These are phyloP conservation scores for Macrotyloma uniflorum DNA, from an alignment of 306 rosid species.

Conservation along the genomic window DNA sequence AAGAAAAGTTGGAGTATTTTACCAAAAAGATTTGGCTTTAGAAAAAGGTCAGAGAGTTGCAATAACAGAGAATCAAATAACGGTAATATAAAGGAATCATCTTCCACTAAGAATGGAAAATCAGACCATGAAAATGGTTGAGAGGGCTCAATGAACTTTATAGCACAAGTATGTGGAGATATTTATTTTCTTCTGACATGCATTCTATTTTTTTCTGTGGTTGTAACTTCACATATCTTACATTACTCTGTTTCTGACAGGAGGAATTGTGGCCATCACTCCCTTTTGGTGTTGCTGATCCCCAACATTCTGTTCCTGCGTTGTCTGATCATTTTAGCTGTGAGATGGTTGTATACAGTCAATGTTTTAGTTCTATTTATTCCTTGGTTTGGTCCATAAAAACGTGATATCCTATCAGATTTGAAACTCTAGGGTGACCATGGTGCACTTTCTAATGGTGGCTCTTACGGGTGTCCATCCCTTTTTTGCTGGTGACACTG, in stretches of 20 bases:
- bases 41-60: constrained; percentile 56
- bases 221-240: too few relatives aligned
- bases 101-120: constrained; percentile 46
- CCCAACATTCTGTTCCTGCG: neutral
- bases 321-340: neutral
- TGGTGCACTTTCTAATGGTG: neutral
- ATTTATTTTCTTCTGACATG: too few relatives aligned
- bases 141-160: constrained; percentile 38
- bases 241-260: constrained; percentile 16
- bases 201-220: too few relatives aligned
- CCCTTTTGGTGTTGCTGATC: neutral
- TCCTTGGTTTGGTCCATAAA: neutral
- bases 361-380: neutral
- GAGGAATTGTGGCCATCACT: neutral
- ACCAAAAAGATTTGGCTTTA: constrained; percentile 71
- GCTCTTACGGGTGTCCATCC: neutral
- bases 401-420: neutral
- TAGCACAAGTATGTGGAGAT: constrained; percentile 35
- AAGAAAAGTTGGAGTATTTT: constrained; percentile 80
- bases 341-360: neutral
- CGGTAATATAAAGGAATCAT: constrained; percentile 36
- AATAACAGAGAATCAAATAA: constrained; percentile 51
- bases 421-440: constrained; percentile 6
- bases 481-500: constrained; percentile 3
- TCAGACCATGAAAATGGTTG: constrained; percentile 46